A percentile compares a stretch with the other conserved stretches of the same genome.
These are phyloP conservation scores for Colletotrichum sp. DNA, from an alignment of 2,329 filamentous ascomycete species.

Conservation along the genomic window DNA sequence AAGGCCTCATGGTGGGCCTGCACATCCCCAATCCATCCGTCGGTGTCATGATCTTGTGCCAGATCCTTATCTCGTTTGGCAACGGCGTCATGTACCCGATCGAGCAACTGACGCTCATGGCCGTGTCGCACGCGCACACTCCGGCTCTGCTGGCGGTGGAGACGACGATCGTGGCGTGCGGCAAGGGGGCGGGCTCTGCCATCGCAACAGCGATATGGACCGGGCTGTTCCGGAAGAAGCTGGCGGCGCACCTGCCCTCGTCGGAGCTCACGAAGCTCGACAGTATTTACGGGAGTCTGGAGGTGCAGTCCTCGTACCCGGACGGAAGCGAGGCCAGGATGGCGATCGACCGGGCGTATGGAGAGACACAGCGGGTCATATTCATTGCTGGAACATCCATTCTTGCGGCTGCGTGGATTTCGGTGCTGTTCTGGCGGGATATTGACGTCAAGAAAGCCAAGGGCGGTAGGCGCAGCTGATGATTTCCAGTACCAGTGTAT, in stretches of 20 bases:
- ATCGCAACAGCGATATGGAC: slow-evolving; percentile 38
- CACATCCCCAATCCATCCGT: background rate
- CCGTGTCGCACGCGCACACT: slow-evolving; percentile 25
- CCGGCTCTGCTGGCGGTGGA: slow-evolving; percentile 25
- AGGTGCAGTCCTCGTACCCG: slow-evolving; percentile 40
- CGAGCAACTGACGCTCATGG: background rate
- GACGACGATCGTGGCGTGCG: slow-evolving; percentile 31
- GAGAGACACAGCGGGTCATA: slow-evolving; percentile 46
- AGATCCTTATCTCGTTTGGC: background rate
- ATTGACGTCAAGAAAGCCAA: slow-evolving; percentile 26
- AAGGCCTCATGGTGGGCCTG: background rate
- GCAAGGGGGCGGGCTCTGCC: slow-evolving; percentile 32
- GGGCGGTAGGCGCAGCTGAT: background rate
- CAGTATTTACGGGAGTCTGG: slow-evolving; percentile 43
- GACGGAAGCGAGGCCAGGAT: slow-evolving; percentile 41
- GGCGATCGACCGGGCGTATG: slow-evolving; percentile 41
- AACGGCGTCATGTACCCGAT: background rate
- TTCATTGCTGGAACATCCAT: slow-evolving; percentile 35
- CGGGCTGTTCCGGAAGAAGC: slow-evolving; percentile 33
- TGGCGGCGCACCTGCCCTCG: background rate
- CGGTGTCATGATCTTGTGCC: background rate
- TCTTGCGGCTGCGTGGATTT: slow-evolving; percentile 29
- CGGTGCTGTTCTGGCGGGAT: slow-evolving; percentile 33
- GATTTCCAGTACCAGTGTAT: background rate
- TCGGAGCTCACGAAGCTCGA: slow-evolving; percentile 35